Evolutionary conservation across 2,329 filamentous ascomycete genomes (phyloP).

Genomic region (Mycosphaerella arachidis): DNA sequence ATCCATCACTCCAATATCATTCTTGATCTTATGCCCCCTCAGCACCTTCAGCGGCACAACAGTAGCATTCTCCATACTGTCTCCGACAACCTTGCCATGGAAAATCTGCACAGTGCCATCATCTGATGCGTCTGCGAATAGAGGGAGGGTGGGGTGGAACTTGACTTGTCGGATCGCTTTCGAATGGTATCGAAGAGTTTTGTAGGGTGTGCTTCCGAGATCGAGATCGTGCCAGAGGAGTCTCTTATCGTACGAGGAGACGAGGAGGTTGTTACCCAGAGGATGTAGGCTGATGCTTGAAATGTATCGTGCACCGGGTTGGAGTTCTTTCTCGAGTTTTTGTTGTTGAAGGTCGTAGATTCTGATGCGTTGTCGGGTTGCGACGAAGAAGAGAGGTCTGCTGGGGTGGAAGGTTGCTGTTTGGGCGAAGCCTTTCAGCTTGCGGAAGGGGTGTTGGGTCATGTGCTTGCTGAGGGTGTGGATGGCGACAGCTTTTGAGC

Average conservation of each 20-base stretch:
- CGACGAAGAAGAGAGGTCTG: slow-evolving; percentile 90
- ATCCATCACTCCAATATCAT: slow-evolving; percentile 84
- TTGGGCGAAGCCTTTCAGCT: slow-evolving; percentile 70
- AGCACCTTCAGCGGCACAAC: slow-evolving; percentile 96
- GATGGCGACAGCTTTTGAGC: slow-evolving; percentile 72
- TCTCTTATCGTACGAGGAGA: slow-evolving; percentile 89
- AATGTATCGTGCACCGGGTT: slow-evolving; percentile 92
- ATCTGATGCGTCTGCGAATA: slow-evolving; percentile 93
- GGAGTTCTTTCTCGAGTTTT: slow-evolving; percentile 85
- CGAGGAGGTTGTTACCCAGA: slow-evolving; percentile 87
- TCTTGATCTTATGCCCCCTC: slow-evolving; percentile 80
- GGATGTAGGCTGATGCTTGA: slow-evolving; percentile 90
- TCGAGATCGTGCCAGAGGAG: slow-evolving; percentile 97
- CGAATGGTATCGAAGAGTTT: slow-evolving; percentile 90
- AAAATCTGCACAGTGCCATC: slow-evolving; percentile 94
- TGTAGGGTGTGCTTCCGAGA: slow-evolving; percentile 83
- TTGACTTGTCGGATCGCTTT: slow-evolving; percentile 86
- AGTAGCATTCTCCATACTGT: slow-evolving; percentile 92
- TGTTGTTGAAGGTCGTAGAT: slow-evolving; percentile 91
- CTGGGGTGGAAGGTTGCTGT: slow-evolving; percentile 92
- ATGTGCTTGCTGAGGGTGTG: slow-evolving; percentile 93
- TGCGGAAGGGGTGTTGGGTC: slow-evolving; percentile 89
- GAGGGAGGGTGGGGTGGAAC: slow-evolving; percentile 72
- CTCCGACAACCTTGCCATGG: slow-evolving; percentile 90
- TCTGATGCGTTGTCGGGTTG: slow-evolving; percentile 87